Evolutionary conservation across 805 yeast genomes (phyloP), one percentile per base, ranked within the genome.

Genomic region (Kazachstania kunashirensis): DNA sequence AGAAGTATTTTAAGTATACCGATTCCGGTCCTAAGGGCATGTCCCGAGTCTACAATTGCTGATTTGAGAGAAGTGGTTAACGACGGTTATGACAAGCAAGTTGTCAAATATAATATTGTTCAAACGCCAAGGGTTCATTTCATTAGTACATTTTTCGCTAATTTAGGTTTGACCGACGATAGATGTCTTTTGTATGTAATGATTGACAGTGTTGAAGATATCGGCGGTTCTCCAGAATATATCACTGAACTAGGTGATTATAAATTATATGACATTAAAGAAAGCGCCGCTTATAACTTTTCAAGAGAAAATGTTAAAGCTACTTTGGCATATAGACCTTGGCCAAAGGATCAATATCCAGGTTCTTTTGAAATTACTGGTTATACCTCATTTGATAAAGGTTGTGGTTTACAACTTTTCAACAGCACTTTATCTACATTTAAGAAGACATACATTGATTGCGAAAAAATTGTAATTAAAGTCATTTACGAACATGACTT

Each of bases 401-500:
- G 45, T 16, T 33, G 43, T 21, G 55, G 53, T 6, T 25, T 36
- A 2, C 21, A 36, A 11, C 19, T 47, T 17, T 42, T 45, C 23
- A 32, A 44, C 10, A 11, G 14, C 4, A 35, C 43, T 4, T 24
- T 45, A 20, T 16, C 24, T 12, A 43, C 46, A 59, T 48, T 48
- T 7, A 29, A 42, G 0, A 49, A 42, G 12, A 20, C 18, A n/a
- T 13, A 2, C n/a, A 15, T 14, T 2, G 8, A 31, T 6, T 29
- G 33, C 24, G 13, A 18, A 3, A 34, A 16, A 11, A 34, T 67
- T 15, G 44, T 58, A 40, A 70, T 70, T 1, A 62, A 60, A 21
- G 73, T 67, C 18, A 66, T 76, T 17, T 58, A 57, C 12, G 74
- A 71, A 39, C 82, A 76, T 52, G 47, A 64, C 5, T 52, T 76